phyloP scores from a whole-genome alignment of 2,329 filamentous ascomycete species.

The Lachnellula occidentalis region DNA sequence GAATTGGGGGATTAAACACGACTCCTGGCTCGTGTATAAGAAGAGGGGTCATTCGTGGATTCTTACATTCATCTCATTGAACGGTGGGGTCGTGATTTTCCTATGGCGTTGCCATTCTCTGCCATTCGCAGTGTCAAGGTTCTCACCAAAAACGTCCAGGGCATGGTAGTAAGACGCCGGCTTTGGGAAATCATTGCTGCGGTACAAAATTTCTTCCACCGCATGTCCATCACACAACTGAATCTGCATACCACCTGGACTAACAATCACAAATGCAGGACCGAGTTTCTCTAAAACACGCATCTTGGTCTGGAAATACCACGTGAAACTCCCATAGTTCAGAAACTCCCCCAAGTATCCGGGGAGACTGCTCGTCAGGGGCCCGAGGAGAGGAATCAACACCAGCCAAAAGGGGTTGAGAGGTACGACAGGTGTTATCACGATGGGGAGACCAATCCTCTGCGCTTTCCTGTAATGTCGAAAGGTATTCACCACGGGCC shows the following conservation, averaged over 20 bases:
- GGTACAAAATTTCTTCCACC: slow-evolving; percentile 4
- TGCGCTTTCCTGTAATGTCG: slow-evolving; percentile 3
- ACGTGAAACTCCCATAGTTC: not conserved
- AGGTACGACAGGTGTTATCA: slow-evolving; percentile 1
- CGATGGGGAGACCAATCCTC: slow-evolving; percentile 6
- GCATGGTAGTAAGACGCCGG: slow-evolving; percentile 9
- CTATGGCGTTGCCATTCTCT: slow-evolving; percentile 38
- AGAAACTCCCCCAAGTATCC: slow-evolving; percentile 4
- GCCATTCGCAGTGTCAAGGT: slow-evolving; percentile 30
- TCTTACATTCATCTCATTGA: slow-evolving; percentile 35
- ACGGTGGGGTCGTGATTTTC: slow-evolving; percentile 35
- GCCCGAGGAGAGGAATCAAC: not conserved
- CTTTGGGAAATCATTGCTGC: slow-evolving; percentile 9
- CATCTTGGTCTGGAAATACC: not conserved
- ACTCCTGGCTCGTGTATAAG: not conserved
- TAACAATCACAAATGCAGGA: slow-evolving; percentile 6
- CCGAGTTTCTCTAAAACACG: not conserved
- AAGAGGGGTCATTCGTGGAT: not conserved
- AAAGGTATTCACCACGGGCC: not conserved
- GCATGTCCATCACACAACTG: slow-evolving; percentile 2
- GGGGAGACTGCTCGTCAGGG: not conserved
- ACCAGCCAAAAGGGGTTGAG: slow-evolving; percentile 5
- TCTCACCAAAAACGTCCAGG: slow-evolving; percentile 30
- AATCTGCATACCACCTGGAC: not conserved
- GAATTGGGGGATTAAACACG: not conserved